Evolutionary conservation across 108 stramenopile genomes (phyloP).

Genomic region (Cylindrotheca fusiformis): DNA sequence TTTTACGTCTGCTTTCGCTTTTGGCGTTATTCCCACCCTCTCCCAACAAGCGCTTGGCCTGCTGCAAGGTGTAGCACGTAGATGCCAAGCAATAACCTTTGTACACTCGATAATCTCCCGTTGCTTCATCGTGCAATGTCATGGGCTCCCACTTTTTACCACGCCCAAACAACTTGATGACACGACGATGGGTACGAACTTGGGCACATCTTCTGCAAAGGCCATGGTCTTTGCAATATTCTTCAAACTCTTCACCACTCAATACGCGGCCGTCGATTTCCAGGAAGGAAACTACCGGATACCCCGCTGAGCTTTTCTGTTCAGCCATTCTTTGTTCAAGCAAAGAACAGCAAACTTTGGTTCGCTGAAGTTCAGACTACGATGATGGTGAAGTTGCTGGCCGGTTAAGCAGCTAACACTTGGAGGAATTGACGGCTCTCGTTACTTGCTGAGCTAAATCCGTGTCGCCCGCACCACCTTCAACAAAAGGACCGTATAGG

Average conservation of each 20-base stretch:
- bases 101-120: conserved; percentile 35
- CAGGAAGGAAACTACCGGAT: conserved; percentile 19
- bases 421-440: too few species aligned
- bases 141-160: conserved; percentile 32
- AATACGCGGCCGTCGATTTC: conserved; percentile 26
- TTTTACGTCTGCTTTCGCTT: conserved; percentile 6
- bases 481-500: too few species aligned
- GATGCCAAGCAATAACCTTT: conserved; percentile 43
- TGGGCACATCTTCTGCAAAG: conserved; percentile 29
- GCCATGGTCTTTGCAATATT: conserved; percentile 32
- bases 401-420: too few species aligned
- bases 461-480: too few species aligned
- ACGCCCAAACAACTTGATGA: conserved; percentile 33
- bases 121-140: conserved; percentile 25
- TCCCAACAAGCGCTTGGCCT: conserved; percentile 32
- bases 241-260: conserved; percentile 30
- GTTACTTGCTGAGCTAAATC: too few species aligned
- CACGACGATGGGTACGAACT: conserved; percentile 27
- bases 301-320: conserved; percentile 1
- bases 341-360: not conserved
- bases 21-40: conserved; percentile 8
- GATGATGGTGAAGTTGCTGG: too few species aligned
- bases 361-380: not conserved
- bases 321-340: not conserved
- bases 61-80: conserved; percentile 33